These are phyloP conservation scores for Styphnolobium japonicum DNA, from an alignment of 306 rosid genomes.

Conservation along the genomic window DNA sequence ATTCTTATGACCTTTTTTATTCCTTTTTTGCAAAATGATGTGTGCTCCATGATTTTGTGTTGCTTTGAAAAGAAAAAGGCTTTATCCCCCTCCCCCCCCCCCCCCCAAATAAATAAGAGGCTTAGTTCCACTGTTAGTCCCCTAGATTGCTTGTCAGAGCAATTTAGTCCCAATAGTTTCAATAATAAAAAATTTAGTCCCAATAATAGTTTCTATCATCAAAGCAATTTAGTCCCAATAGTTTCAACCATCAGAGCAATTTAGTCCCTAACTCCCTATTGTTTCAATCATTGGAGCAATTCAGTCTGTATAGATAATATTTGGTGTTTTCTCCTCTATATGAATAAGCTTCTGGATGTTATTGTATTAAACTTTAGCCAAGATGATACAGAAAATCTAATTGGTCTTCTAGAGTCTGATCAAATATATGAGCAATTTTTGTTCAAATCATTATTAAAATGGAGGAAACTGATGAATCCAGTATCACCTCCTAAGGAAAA, in stretches of 20 bases:
- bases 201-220: no score
- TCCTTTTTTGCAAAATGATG: neutral
- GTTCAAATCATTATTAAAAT: neutral
- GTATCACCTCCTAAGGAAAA: neutral
- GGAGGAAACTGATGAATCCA: neutral
- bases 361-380: neutral
- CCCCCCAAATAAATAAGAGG: neutral
- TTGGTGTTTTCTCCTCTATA: neutral
- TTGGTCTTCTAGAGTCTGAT: neutral
- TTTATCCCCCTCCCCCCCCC: no score
- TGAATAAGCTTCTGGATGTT: neutral
- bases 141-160: neutral
- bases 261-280: neutral
- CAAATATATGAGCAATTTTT: slow-evolving; percentile 9
- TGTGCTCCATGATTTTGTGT: neutral
- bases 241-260: neutral
- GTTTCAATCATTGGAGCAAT: neutral
- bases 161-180: neutral
- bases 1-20: neutral
- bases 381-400: neutral
- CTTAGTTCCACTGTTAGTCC: neutral
- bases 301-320: neutral
- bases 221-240: neutral
- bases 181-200: no score
- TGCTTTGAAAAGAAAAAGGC: neutral